Evolutionary conservation across 2,329 filamentous ascomycete species (phyloP), one percentile per base, ranked within the genome.

Genomic region (Verticillium nonalfalfae): DNA sequence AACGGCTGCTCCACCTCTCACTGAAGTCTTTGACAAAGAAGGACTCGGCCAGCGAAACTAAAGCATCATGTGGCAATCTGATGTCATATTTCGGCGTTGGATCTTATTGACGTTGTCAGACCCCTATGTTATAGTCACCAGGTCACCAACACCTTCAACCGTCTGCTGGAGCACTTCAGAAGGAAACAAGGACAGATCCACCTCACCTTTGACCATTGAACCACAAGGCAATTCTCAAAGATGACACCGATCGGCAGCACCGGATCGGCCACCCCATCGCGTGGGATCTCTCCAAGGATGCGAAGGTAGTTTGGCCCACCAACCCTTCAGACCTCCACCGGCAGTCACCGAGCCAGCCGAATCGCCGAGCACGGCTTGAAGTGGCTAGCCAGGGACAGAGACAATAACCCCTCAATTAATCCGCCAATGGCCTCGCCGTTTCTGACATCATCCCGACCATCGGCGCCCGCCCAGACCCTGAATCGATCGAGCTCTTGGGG

Each of bases 371-470:
- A 4, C 45, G 45, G 45, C 45, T 52, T 18, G 45, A 52, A 52
- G 21, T 18, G 45, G 45, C 45, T 52, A 52, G 18, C n/a, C n/a
- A 52, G 45, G 45, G 45, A 52, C 45, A 18, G 21, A n/a, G 13
- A 15, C 10, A 21, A 57, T 57, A 38, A 62, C 63, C 63, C 62
- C 63, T 60, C 62, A 64, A 65, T 64, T 62, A 21, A 62, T 65
- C 63, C 63, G 64, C 63, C 63, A 64, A 65, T 65, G 59, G 60
- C 21, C 33, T 36, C 4, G 14, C 60, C 60, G 54, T 57, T 57
- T 59, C 60, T 64, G 63, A 65, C 63, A 64, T 65, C 63, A 65
- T 65, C 60, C 63, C 63, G 59, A 60, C 9, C 52, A 34, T 56
- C 62, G 62, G 62, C 50, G 58, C 57, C 45, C 45, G 18, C 45